These are phyloP conservation scores for Linum lewisii DNA, from an alignment of 345 rosid genomes.

Conservation along the genomic window DNA sequence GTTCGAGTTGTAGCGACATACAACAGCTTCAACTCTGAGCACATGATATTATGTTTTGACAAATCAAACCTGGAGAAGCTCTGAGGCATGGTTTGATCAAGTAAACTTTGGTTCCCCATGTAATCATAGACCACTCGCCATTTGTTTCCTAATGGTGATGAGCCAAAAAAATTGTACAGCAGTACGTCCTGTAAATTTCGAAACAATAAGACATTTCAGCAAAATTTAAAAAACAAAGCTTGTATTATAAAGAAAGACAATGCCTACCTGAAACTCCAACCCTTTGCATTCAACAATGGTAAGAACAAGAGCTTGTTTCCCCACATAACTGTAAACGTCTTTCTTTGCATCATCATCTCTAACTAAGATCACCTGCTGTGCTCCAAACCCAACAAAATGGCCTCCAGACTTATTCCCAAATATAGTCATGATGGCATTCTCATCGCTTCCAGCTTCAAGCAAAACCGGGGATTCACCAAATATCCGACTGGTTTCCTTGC, in stretches of 20 bases:
- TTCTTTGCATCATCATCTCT: conserved; percentile 29
- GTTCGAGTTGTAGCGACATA: conserved; percentile 49
- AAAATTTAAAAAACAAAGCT: too few species aligned
- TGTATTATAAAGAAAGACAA: too few species aligned
- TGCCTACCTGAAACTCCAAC: conserved; percentile 40
- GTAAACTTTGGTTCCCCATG: conserved; percentile 26
- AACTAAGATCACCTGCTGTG: conserved; percentile 42
- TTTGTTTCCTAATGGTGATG: conserved; percentile 31
- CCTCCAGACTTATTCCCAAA: conserved; percentile 25
- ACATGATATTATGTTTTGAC: conserved; percentile 31
- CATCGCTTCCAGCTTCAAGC: conserved; percentile 25
- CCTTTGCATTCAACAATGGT: conserved; percentile 44
- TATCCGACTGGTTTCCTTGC: conserved; percentile 30
- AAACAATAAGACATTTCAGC: neutral
- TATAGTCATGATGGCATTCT: conserved; percentile 30
- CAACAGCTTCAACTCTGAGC: conserved; percentile 44
- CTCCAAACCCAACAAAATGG: conserved; percentile 35
- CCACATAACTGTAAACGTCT: conserved; percentile 21
- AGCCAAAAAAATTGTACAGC: conserved; percentile 42
- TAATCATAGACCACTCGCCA: conserved; percentile 46
- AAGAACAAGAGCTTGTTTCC: conserved; percentile 42
- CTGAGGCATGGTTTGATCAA: conserved; percentile 11
- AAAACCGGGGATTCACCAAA: conserved; percentile 42
- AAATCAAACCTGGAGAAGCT: conserved; percentile 25
- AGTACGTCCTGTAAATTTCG: conserved; percentile 37